phyloP scores from a whole-genome alignment of 2,329 filamentous ascomycete species.

The Diaporthe vaccinii region DNA sequence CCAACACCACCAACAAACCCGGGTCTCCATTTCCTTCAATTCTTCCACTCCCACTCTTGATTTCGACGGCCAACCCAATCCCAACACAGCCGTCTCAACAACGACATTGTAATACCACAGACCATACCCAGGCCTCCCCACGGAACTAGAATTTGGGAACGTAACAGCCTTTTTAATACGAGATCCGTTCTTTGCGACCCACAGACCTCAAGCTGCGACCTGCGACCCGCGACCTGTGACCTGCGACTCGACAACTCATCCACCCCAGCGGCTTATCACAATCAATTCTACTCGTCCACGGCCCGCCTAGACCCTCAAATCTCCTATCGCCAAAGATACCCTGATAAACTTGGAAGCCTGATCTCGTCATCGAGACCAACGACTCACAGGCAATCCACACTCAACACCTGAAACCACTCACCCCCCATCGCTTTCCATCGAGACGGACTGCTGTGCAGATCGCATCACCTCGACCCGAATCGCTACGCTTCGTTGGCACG shows the following conservation, averaged over 20 bases:
- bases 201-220: conserved; percentile 37
- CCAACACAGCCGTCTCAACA: background rate
- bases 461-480: conserved; percentile 23
- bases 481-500: conserved; percentile 15
- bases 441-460: conserved; percentile 37
- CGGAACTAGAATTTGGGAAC: conserved; percentile 26
- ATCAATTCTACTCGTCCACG: conserved; percentile 26
- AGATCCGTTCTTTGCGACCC: conserved; percentile 33
- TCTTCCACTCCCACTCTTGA: conserved; percentile 20
- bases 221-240: conserved; percentile 26
- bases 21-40: conserved; percentile 3
- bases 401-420: background rate
- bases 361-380: conserved; percentile 8
- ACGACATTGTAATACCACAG: conserved; percentile 21
- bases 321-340: conserved; percentile 11
- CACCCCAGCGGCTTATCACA: conserved; percentile 33
- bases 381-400: background rate
- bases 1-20: conserved; percentile 11
- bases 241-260: conserved; percentile 26
- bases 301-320: conserved; percentile 32
- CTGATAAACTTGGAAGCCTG: conserved; percentile 8
- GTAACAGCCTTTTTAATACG: conserved; percentile 35
- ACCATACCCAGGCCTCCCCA: conserved; percentile 22
- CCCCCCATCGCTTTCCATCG: conserved; percentile 5
- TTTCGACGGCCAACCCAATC: background rate